Conservation (phyloP, 2,329 filamentous ascomycete genomes). For the Arthrobotrys pseudoclavata region DNA sequence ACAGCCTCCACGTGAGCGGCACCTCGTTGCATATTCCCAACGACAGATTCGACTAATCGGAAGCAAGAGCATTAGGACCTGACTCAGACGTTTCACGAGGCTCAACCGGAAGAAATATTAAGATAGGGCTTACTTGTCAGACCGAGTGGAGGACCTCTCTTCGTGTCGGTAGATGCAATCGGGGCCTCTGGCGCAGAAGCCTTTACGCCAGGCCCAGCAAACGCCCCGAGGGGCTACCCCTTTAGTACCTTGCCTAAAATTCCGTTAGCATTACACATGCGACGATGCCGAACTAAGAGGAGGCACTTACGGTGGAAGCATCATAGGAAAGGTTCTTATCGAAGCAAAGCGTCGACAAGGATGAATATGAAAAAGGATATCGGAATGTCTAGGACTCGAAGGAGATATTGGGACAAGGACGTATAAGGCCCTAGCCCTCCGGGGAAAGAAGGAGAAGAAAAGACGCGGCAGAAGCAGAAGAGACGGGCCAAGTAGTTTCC, state of each 20-base stretch:
- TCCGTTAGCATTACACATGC: background rate
- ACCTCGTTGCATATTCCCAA: conserved; percentile 21
- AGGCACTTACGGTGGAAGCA: conserved; percentile 24
- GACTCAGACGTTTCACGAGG: background rate
- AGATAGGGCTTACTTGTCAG: conserved; percentile 23
- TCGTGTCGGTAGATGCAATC: conserved; percentile 44
- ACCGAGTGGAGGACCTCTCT: background rate
- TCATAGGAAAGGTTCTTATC: background rate
- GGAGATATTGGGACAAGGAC: no score
- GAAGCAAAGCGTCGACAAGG: background rate
- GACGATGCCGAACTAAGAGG: background rate
- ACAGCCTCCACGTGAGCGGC: conserved; percentile 32
- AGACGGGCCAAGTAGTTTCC: no score
- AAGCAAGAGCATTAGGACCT: background rate
- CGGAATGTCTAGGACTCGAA: background rate
- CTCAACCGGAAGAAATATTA: background rate
- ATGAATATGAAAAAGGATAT: background rate
- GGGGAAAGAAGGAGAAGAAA: no score
- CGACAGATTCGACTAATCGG: conserved; percentile 19
- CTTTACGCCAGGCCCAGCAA: conserved; percentile 42
- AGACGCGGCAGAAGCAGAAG: no score
- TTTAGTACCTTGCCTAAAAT: background rate
- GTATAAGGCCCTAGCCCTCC: no score
- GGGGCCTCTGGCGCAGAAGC: conserved; percentile 42
- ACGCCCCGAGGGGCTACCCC: background rate